These are phyloP conservation scores for Fusarium sp. DNA, from an alignment of 2,329 filamentous ascomycete species.

Conservation along the genomic window DNA sequence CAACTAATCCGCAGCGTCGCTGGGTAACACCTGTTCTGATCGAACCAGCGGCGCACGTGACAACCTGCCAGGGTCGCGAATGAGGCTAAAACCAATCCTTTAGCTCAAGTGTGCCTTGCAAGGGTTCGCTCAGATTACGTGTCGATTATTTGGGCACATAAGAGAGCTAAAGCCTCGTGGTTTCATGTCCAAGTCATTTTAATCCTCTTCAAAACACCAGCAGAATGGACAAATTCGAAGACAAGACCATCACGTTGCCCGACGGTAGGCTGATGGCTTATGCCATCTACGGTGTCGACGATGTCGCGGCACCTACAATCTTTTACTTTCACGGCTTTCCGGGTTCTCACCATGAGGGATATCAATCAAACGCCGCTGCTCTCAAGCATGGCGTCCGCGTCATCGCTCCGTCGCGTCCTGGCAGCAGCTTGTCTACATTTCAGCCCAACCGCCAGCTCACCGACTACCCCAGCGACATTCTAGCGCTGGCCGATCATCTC, in stretches of 20 bases:
- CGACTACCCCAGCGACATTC: constrained; percentile 13
- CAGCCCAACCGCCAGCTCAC: constrained; percentile 13
- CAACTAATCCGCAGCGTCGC: neutral
- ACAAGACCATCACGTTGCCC: constrained; percentile 8
- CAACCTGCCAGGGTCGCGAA: neutral
- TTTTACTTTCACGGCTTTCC: constrained; percentile 33
- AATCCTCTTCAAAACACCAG: neutral
- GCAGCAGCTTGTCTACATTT: constrained; percentile 24
- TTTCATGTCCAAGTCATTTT: neutral
- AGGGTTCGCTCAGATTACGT: neutral
- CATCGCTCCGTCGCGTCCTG: constrained; percentile 19
- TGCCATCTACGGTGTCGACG: constrained; percentile 20
- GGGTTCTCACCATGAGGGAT: constrained; percentile 29
- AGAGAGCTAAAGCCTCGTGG: neutral
- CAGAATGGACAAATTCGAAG: constrained; percentile 11
- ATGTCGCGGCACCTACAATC: constrained; percentile 3
- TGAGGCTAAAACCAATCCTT: neutral
- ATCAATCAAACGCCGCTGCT: constrained; percentile 1
- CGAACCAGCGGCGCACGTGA: neutral
- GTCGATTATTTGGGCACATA: neutral
- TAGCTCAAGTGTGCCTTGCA: neutral
- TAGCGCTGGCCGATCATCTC: neutral
- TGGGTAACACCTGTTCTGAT: neutral
- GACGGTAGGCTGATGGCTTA: constrained; percentile 26
- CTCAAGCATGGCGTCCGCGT: constrained; percentile 5